A percentile compares a stretch with the other conserved stretches of the same genome.
phyloP scores from a whole-genome alignment of 345 rosid genomes.

The Trapa bicornis region DNA sequence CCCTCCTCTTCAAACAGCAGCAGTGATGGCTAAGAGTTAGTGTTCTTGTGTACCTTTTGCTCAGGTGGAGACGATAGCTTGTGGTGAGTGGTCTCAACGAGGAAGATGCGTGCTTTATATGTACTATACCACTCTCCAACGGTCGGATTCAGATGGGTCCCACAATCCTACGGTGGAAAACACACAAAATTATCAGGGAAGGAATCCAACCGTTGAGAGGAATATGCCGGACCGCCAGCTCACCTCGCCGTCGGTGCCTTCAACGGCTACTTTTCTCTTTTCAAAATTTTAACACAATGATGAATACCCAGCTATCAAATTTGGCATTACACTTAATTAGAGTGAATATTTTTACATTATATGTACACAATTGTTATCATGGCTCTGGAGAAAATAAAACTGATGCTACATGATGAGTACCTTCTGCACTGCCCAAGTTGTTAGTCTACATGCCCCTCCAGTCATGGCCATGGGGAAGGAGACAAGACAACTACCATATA shows the following conservation, averaged over 20 bases:
- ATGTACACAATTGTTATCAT: no score
- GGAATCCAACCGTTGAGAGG: constrained; percentile 6
- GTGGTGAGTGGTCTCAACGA: not conserved
- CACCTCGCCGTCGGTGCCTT: not conserved
- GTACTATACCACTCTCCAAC: not conserved
- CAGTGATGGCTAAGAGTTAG: not conserved
- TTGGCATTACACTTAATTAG: no score
- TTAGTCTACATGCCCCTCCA: not conserved
- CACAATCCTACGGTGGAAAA: not conserved
- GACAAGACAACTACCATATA: not conserved
- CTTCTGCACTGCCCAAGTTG: not conserved
- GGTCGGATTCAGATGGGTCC: not conserved
- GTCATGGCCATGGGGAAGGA: not conserved
- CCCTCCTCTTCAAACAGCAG: not conserved
- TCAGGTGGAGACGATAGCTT: not conserved
- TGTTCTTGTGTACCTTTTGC: no score
- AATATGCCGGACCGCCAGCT: not conserved
- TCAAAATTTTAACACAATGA: no score
- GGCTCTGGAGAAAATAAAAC: no score
- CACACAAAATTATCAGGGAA: no score
- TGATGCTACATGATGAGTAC: not conserved
- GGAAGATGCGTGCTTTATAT: not conserved
- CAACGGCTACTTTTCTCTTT: constrained; percentile 9
- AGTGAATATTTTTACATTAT: no score
- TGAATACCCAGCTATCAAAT: no score